Evolutionary conservation across 257 asterid genomes (phyloP).

Genomic region (Nicotiana obtusifolia): DNA sequence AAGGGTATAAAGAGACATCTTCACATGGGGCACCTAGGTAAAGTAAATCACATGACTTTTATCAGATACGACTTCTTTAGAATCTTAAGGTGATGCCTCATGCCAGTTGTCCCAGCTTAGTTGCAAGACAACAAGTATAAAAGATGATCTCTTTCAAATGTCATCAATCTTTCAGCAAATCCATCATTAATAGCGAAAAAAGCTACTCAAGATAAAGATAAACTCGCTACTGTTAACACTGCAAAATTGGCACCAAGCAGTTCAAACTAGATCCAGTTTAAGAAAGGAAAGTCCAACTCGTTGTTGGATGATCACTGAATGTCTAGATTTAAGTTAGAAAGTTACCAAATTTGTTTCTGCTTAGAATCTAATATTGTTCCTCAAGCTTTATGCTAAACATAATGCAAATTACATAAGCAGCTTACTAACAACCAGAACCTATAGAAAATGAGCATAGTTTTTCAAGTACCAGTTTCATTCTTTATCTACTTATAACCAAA

Average conservation of each 20-base stretch:
- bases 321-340: background rate
- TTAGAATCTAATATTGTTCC: background rate
- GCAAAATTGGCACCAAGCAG: background rate
- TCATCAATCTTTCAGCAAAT: slow-evolving; percentile 1
- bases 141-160: background rate
- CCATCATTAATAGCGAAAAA: background rate
- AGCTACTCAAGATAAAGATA: background rate
- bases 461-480: background rate
- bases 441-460: background rate
- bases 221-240: background rate
- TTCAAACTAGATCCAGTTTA: background rate
- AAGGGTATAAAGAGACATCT: slow-evolving; percentile 33
- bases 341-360: background rate
- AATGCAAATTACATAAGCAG: background rate
- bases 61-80: slow-evolving; percentile 28
- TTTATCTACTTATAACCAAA: background rate
- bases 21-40: slow-evolving; percentile 53
- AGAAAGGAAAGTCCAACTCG: background rate
- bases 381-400: background rate
- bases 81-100: slow-evolving; percentile 12
- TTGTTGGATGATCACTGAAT: background rate
- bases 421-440: background rate
- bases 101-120: slow-evolving; percentile 1
- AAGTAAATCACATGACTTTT: slow-evolving; percentile 33
- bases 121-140: slow-evolving; percentile 3